Evolutionary conservation across 441 rosid genomes (phyloP).

Genomic region (Euphorbia celastroides): DNA sequence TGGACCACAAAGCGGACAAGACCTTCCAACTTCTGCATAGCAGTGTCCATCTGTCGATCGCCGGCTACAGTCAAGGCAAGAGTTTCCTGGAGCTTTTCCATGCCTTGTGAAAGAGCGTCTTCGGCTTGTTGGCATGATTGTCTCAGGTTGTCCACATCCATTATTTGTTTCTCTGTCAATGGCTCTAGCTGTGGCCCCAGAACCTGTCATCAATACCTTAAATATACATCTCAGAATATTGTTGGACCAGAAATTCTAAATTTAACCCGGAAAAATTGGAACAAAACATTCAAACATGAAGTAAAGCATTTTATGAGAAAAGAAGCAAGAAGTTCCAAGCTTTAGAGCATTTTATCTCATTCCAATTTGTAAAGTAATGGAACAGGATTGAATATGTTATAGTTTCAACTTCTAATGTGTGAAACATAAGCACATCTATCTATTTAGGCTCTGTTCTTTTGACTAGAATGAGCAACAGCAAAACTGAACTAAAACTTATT

Average conservation of each 20-base stretch:
- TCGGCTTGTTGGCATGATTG: constrained; percentile 90
- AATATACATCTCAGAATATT: not conserved
- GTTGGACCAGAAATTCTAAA: not conserved
- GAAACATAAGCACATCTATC: not conserved
- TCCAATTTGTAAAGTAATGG: not conserved
- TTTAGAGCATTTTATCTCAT: not conserved
- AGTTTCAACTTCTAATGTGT: not conserved
- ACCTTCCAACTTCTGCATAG: constrained; percentile 70
- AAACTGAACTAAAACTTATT: no score
- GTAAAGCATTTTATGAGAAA: not conserved
- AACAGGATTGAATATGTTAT: not conserved
- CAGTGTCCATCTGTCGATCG: constrained; percentile 53
- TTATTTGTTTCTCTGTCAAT: constrained; percentile 56
- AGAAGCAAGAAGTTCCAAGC: not conserved
- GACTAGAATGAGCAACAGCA: no score
- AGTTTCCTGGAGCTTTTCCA: constrained; percentile 74
- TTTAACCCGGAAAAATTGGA: not conserved
- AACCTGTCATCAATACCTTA: constrained; percentile 41
- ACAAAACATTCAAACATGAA: not conserved
- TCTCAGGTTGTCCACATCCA: constrained; percentile 49
- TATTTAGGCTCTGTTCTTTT: no score
- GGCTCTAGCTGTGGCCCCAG: constrained; percentile 63
- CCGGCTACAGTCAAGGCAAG: constrained; percentile 59
- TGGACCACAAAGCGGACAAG: constrained; percentile 73
- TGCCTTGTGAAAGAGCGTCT: constrained; percentile 91